phyloP scores from a whole-genome alignment of 805 yeast species.

The Candida fluviatilis region DNA sequence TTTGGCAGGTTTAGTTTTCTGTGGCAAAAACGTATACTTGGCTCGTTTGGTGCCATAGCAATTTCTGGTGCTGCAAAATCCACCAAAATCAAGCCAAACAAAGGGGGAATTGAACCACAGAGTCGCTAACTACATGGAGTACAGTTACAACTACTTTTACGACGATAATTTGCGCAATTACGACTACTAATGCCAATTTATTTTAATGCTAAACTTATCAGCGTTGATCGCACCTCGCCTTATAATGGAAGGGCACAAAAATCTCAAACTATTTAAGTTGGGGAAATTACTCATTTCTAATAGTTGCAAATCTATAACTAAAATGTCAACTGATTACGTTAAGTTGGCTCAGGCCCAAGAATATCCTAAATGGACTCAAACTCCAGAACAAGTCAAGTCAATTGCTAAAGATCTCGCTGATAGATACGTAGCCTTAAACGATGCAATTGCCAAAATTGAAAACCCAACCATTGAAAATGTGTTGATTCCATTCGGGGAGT shows the following conservation, averaged over 20 bases:
- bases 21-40: no score
- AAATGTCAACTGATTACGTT: conserved; percentile 13
- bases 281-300: no score
- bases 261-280: no score
- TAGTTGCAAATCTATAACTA: no score
- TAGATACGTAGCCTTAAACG: conserved; percentile 44
- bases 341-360: conserved; percentile 6
- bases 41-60: not conserved
- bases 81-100: no score
- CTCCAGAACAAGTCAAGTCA: conserved; percentile 45
- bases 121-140: no score
- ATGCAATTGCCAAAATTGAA: conserved; percentile 45
- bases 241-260: conserved; percentile 1
- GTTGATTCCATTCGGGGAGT: conserved; percentile 47
- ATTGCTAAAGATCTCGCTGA: conserved; percentile 43
- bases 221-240: no score
- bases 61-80: not conserved
- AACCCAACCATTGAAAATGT: conserved; percentile 54
- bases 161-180: no score
- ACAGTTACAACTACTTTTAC: no score
- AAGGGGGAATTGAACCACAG: no score
- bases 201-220: no score
- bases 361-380: conserved; percentile 54
- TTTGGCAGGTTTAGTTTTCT: not conserved
- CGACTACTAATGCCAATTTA: no score